phyloP scores from a whole-genome alignment of 306 rosid species.

The Vigna trinervia region DNA sequence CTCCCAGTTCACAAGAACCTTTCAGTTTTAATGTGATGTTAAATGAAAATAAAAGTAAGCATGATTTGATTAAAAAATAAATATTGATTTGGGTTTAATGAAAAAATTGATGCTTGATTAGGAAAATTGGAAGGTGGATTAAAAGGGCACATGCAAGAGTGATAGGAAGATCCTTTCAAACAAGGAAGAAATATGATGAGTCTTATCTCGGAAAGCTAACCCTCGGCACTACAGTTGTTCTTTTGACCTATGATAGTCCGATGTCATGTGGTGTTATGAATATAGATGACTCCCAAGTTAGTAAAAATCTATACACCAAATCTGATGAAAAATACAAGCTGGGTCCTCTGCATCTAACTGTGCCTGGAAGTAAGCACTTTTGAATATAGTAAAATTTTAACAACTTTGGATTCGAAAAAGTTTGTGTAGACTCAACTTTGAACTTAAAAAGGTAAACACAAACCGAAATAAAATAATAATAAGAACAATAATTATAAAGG shows the following conservation, averaged over 20 bases:
- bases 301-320: conserved; percentile 61
- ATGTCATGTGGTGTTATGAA: conserved; percentile 56
- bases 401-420: conserved; percentile 63
- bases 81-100: neutral
- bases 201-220: conserved; percentile 53
- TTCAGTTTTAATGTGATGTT: neutral
- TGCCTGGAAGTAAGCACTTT: conserved; percentile 52
- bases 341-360: conserved; percentile 50
- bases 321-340: conserved; percentile 53
- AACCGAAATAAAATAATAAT: conserved; percentile 2
- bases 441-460: conserved; percentile 36
- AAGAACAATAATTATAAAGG: conserved; percentile 2
- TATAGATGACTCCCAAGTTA: conserved; percentile 34
- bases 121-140: conserved; percentile 7
- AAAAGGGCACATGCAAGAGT: conserved; percentile 35
- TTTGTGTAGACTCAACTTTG: conserved; percentile 30
- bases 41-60: neutral
- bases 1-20: conserved; percentile 13
- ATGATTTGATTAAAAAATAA: neutral
- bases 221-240: conserved; percentile 26
- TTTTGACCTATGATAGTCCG: conserved; percentile 57
- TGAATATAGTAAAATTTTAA: conserved; percentile 52
- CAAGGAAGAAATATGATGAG: conserved; percentile 47
- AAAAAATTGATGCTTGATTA: neutral
- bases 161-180: conserved; percentile 42